Conservation (phyloP, 805 yeast species). For the Yueomyces sp. region DNA sequence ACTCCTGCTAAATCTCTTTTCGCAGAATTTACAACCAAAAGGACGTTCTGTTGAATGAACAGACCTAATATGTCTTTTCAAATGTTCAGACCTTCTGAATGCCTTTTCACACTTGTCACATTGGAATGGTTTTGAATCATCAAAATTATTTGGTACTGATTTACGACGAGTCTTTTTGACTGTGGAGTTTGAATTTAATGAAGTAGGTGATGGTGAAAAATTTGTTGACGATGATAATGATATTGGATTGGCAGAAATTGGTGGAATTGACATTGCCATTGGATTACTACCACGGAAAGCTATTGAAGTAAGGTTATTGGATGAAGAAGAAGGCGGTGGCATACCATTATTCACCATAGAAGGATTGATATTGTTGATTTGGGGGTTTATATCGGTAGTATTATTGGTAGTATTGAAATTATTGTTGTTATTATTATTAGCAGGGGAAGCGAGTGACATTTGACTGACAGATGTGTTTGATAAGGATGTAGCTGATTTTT, state of each 20-base stretch:
- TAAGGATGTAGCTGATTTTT: not conserved
- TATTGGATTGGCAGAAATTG: constrained; percentile 4
- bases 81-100: constrained; percentile 53
- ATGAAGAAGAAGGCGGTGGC: not conserved
- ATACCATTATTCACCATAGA: too few relatives aligned
- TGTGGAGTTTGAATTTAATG: not conserved
- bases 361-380: too few relatives aligned
- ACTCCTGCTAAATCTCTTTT: constrained; percentile 49
- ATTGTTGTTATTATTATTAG: too few relatives aligned
- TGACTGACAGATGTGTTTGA: not conserved
- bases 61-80: constrained; percentile 53
- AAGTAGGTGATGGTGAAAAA: not conserved
- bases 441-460: too few relatives aligned
- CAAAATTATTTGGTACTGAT: constrained; percentile 1
- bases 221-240: constrained; percentile 1
- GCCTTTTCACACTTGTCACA: constrained; percentile 29
- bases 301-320: not conserved
- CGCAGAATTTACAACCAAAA: constrained; percentile 44
- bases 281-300: not conserved
- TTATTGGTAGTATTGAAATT: too few relatives aligned
- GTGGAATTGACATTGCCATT: constrained; percentile 3
- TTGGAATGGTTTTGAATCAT: constrained; percentile 24
- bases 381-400: too few relatives aligned
- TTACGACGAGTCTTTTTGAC: not conserved
- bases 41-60: constrained; percentile 52